These are phyloP conservation scores for Avena atlantica DNA, from an alignment of 176 grass and related monocot species.

Conservation along the genomic window DNA sequence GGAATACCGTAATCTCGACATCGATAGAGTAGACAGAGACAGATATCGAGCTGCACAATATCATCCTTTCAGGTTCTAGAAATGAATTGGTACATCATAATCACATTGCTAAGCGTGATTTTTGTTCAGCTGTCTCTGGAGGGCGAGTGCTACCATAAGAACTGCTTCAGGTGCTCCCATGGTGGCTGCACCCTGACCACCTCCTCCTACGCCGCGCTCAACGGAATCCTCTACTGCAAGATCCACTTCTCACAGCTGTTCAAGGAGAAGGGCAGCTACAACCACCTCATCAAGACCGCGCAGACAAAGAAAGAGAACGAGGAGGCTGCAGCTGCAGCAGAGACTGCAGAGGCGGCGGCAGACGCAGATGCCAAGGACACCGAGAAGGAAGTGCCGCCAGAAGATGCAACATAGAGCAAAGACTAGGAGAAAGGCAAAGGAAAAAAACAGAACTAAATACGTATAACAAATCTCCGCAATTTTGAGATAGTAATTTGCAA, in stretches of 20 bases:
- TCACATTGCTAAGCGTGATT: neutral
- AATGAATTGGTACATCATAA: neutral
- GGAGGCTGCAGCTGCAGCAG: constrained; percentile 27
- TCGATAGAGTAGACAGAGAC: neutral
- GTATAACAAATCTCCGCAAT: constrained; percentile 26
- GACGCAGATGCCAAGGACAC: constrained; percentile 12
- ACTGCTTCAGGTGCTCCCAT: constrained; percentile 90
- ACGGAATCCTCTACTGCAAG: constrained; percentile 93
- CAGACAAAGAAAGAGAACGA: constrained; percentile 60
- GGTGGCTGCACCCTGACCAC: constrained; percentile 88
- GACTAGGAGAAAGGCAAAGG: constrained; percentile 26
- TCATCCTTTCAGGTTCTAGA: neutral
- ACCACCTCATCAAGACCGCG: constrained; percentile 75
- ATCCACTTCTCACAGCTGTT: constrained; percentile 95
- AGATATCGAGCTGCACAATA: neutral
- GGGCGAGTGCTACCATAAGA: constrained; percentile 89
- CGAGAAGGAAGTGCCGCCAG: constrained; percentile 23
- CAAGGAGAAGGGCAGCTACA: constrained; percentile 98
- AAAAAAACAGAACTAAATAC: constrained; percentile 19
- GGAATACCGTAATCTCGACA: neutral
- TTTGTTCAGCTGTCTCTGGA: constrained; percentile 68
- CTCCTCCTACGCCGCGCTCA: constrained; percentile 77
- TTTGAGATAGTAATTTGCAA: constrained; percentile 39
- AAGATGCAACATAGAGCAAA: constrained; percentile 43
- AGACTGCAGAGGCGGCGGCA: neutral